These are phyloP conservation scores for Pseudodiploospora longispora DNA, from an alignment of 2,329 filamentous ascomycete genomes.

Conservation along the genomic window DNA sequence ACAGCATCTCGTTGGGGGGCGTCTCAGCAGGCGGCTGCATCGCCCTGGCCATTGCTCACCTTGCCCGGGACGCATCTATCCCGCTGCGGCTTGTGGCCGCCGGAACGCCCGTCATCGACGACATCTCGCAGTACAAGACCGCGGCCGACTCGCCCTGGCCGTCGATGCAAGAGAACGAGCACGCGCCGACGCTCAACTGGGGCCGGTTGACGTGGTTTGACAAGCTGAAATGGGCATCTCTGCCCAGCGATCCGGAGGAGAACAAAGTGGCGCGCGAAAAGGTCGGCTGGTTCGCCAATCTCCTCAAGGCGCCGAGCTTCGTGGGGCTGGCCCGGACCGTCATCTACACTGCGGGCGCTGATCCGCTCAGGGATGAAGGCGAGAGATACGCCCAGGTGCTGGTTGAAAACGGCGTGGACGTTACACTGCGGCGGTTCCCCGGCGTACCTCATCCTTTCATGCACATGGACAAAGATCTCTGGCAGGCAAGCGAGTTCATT, in stretches of 20 bases:
- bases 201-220: constrained; percentile 33
- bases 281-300: constrained; percentile 21
- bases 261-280: constrained; percentile 10
- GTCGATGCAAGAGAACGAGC: constrained; percentile 33
- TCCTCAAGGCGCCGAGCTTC: constrained; percentile 27
- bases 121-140: constrained; percentile 27
- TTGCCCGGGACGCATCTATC: constrained; percentile 30
- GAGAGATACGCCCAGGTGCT: constrained; percentile 37
- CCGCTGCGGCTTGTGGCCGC: constrained; percentile 29
- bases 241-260: constrained; percentile 9
- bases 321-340: constrained; percentile 27
- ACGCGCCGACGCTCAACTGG: constrained; percentile 36
- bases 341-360: constrained; percentile 34
- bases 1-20: constrained; percentile 35
- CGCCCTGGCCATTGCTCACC: constrained; percentile 28
- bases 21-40: constrained; percentile 37
- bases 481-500: constrained; percentile 28
- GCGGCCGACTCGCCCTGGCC: constrained; percentile 29
- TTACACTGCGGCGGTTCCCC: constrained; percentile 35
- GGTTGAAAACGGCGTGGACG: constrained; percentile 35
- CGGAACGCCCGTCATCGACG: constrained; percentile 32
- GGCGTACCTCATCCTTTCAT: constrained; percentile 43
- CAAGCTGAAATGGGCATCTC: constrained; percentile 23
- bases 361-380: constrained; percentile 40
- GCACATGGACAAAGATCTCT: constrained; percentile 35